A percentile compares a stretch with the other conserved stretches of the same genome.
phyloP scores from a whole-genome alignment of 306 rosid genomes.

The Acacia acuminata region DNA sequence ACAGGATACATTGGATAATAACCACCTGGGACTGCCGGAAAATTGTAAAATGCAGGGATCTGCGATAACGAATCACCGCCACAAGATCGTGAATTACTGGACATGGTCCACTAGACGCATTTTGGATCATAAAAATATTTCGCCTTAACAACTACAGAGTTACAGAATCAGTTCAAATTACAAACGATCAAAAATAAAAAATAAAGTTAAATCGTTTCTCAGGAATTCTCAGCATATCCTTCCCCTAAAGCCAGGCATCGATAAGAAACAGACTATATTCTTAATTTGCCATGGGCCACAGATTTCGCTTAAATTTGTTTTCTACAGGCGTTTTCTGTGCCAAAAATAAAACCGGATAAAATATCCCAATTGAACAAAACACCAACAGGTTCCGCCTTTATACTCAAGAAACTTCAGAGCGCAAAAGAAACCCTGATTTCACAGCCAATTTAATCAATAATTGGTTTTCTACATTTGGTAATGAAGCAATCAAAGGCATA shows the following conservation, averaged over 20 bases:
- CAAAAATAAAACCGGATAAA: not conserved
- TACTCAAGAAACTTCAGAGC: not conserved
- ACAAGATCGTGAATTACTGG: not conserved
- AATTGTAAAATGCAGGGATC: slow-evolving; percentile 50
- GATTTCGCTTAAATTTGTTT: not conserved
- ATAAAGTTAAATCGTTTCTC: not conserved
- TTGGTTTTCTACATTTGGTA: not conserved
- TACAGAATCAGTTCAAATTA: slow-evolving; percentile 14
- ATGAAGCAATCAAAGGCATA: slow-evolving; percentile 1
- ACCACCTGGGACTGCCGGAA: slow-evolving; percentile 51
- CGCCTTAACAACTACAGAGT: slow-evolving; percentile 4
- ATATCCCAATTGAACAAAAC: not conserved
- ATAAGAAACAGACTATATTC: not conserved
- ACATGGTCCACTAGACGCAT: not conserved
- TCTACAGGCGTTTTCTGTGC: not conserved
- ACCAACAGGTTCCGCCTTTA: too few relatives aligned
- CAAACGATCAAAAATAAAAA: not conserved
- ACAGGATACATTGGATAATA: slow-evolving; percentile 65
- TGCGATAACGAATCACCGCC: slow-evolving; percentile 36
- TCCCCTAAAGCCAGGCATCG: not conserved
- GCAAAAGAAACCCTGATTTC: not conserved
- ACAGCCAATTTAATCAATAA: not conserved
- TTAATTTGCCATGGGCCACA: not conserved
- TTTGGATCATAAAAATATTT: not conserved
- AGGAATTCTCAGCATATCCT: not conserved